Evolutionary conservation across 2,329 filamentous ascomycete genomes (phyloP), one percentile per base, ranked within the genome.

Genomic region (Hypoxylon sp.): DNA sequence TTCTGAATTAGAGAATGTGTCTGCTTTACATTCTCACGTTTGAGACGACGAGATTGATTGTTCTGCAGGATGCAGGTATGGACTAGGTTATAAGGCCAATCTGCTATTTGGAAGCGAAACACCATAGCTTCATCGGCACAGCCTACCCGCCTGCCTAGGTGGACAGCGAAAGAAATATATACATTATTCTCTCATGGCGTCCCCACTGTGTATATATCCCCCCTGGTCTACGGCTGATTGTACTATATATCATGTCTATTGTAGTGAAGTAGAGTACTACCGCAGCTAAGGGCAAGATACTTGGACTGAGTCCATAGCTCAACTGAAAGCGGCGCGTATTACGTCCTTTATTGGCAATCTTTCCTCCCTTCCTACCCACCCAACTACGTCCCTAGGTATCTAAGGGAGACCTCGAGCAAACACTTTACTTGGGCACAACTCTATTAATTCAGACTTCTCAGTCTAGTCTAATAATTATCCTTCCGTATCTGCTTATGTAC

Each of bases 1-100:
- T 56, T 24, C 33, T 53, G 24, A 46, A 19, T 56, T 39, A 31
- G 52, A 65, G 9, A 51, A 33, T 39, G 19, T 51, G 13, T 57
- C 48, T 35, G 31, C 19, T 44, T 39, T 17, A 35, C 33, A 3
- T 8, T 24, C 24, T 64, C 47, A 33, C 14, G 17, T 44, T 44
- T 1, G 39, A 44, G 17, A 44, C 17, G 17, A 44, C 11, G 13
- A 39, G 35, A 39, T 39, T 39, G 39, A 22, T 11, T 19, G 17
- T 11, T 44, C 1, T 22, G 2, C 35, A 11, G n/a, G 39, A 44
- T 22, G 3, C 17, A 22, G 39, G 2, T 13, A 44, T 22, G 39
- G 37, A 8, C n/a, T 42, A 9, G 17, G 39, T 17, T 44, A 9
- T 9, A 19, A 44, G 17, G 39, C 10, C 39, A 22, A 19, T 42